Evolutionary conservation across 1,284 basidiomycete species (phyloP), one percentile per base, ranked within the genome.

Genomic region (Fomitiporia mediterranea): DNA sequence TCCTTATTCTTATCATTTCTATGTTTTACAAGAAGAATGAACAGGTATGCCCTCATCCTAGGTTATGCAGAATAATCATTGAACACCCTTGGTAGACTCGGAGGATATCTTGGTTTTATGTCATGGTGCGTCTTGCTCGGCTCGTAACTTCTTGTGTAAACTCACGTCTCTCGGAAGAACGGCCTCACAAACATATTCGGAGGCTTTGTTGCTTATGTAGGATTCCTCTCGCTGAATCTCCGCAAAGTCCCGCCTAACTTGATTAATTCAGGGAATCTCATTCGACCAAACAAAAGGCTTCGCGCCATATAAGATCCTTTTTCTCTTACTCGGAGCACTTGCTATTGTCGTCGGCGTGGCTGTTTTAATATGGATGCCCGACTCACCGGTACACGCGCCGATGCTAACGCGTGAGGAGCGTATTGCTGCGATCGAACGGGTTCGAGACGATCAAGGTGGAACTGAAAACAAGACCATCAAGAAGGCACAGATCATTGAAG

Each of bases 11-110:
- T 44, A 76, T 84, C 49, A 78, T 86, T 34, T 79, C 80, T 4
- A 84, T 83, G 78, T 85, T 84, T 65, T 86, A 86, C 67, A 83
- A 81, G 70, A 86, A 84, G 68, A 71, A 83, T 52, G 84, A 86
- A 62, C 84, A 86, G 70, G 80, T 74, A 47, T 35, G 68, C 13
- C 6, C 15, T 21, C 19, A 30, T 44, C 32, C 11, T 25, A 49
- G 6, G 8, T n/a, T 15, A 23, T 17, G 19, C n/a, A 19, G 15
- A 34, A 27, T 2, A 43, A 5, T 9, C 28, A 25, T 11, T 48
- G 6, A 48, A n/a, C 39, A 25, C 15, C 23, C n/a, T 19, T 15
- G 52, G 39, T 53, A 83, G 76, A 80, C 78, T 0, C 74, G 70
- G 13, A 72, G 84, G 19, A 80, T 86, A 19, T 78, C 82, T 2